These are phyloP conservation scores for Ramularia endophylla DNA, from an alignment of 2,329 filamentous ascomycete genomes.

Conservation along the genomic window DNA sequence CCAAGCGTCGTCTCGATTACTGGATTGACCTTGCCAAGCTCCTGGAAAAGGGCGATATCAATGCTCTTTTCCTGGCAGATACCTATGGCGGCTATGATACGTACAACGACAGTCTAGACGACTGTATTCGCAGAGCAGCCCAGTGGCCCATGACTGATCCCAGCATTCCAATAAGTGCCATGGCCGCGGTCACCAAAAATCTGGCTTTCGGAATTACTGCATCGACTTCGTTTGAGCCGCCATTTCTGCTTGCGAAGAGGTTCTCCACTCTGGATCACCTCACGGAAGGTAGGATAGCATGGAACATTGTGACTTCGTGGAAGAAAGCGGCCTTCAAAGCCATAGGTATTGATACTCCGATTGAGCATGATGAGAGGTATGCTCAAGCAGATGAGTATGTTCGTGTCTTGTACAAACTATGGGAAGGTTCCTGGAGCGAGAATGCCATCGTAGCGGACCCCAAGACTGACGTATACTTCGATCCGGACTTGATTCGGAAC, in stretches of 20 bases:
- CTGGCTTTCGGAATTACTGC: constrained; percentile 62
- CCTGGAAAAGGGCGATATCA: constrained; percentile 56
- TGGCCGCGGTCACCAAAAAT: constrained; percentile 55
- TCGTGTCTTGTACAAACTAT: constrained; percentile 54
- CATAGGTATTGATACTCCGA: constrained; percentile 48
- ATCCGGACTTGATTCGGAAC: constrained; percentile 51
- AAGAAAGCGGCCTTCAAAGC: constrained; percentile 60
- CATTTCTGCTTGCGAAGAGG: constrained; percentile 59
- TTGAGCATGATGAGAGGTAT: constrained; percentile 60
- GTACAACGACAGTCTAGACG: constrained; percentile 54
- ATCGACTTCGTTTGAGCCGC: constrained; percentile 62
- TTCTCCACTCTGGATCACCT: constrained; percentile 61
- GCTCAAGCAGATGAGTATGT: constrained; percentile 57
- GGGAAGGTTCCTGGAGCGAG: constrained; percentile 60
- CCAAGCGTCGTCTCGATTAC: constrained; percentile 54
- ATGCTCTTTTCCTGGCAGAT: constrained; percentile 61
- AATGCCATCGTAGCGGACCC: constrained; percentile 57
- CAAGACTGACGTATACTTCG: constrained; percentile 52
- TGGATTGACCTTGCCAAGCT: constrained; percentile 55
- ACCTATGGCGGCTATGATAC: constrained; percentile 62
- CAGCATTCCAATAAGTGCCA: constrained; percentile 32
- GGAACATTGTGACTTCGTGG: constrained; percentile 58
- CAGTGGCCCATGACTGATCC: constrained; percentile 58
- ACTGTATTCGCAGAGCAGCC: no score
- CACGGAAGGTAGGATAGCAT: constrained; percentile 48